These are phyloP conservation scores for Emmonsia crescens DNA, from an alignment of 2,329 filamentous ascomycete genomes.

Conservation along the genomic window DNA sequence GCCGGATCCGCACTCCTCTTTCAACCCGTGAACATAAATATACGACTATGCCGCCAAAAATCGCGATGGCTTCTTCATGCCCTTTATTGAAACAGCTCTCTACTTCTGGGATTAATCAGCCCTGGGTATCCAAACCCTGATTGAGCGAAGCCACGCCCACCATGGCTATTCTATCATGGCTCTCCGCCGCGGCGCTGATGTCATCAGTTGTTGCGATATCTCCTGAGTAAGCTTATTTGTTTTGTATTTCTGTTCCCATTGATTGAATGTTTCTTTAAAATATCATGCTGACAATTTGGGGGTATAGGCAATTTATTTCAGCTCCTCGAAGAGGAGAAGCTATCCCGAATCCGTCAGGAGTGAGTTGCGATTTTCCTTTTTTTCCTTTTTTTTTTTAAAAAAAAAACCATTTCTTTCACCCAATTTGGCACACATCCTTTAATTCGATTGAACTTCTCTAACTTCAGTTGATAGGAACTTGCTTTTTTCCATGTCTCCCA, in stretches of 20 bases:
- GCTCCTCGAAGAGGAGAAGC: slow-evolving; percentile 29
- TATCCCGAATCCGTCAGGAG: slow-evolving; percentile 30
- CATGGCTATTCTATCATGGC: slow-evolving; percentile 15
- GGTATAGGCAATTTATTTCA: slow-evolving; percentile 24
- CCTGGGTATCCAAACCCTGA: neutral
- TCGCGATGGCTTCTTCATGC: neutral
- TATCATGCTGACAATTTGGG: neutral
- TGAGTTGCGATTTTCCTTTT: slow-evolving; percentile 17
- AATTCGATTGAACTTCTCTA: neutral
- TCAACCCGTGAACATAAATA: neutral
- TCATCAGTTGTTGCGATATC: slow-evolving; percentile 17
- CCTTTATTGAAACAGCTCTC: neutral
- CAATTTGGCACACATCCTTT: neutral
- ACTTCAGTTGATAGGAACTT: slow-evolving; percentile 21
- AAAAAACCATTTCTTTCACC: neutral
- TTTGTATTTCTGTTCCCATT: neutral
- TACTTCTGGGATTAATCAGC: neutral
- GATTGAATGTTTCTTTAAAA: neutral
- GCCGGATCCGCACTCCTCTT: neutral
- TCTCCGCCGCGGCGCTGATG: slow-evolving; percentile 15
- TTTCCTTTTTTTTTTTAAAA: neutral
- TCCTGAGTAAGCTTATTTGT: slow-evolving; percentile 14
- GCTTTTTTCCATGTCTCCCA: slow-evolving; percentile 51
- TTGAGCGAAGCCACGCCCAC: neutral
- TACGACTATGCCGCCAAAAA: neutral